These are phyloP conservation scores for Lodderomyces parapsilosis DNA, from an alignment of 1,139 yeast genomes.

Conservation along the genomic window DNA sequence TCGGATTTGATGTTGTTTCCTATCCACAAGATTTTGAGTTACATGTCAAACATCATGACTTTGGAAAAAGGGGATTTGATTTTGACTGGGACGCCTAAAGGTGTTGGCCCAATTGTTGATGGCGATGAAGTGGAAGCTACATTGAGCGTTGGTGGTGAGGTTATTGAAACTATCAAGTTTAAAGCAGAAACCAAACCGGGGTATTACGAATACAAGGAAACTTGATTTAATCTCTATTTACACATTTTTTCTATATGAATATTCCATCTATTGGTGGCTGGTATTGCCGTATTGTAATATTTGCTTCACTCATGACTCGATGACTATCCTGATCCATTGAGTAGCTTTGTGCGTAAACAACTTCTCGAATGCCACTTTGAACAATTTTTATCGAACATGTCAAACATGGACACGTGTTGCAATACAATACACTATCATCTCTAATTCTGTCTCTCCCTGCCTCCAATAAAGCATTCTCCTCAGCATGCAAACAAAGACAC, in stretches of 20 bases:
- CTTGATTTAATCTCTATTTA: slow-evolving; percentile 20
- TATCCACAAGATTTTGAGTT: slow-evolving; percentile 73
- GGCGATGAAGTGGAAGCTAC: slow-evolving; percentile 77
- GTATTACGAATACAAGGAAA: slow-evolving; percentile 66
- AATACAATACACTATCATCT: slow-evolving; percentile 66
- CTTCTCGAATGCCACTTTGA: slow-evolving; percentile 87
- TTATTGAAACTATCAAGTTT: slow-evolving; percentile 52
- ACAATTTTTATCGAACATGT: slow-evolving; percentile 95
- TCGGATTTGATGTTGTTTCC: slow-evolving; percentile 90
- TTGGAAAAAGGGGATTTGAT: slow-evolving; percentile 87
- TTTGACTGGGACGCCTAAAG: slow-evolving; percentile 95
- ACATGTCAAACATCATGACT: slow-evolving; percentile 87
- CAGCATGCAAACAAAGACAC: slow-evolving; percentile 93
- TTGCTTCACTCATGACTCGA: slow-evolving; percentile 70
- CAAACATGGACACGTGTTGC: slow-evolving; percentile 96
- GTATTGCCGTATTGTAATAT: slow-evolving; percentile 71
- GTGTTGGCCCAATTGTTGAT: slow-evolving; percentile 81
- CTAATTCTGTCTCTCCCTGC: slow-evolving; percentile 84
- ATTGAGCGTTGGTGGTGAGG: slow-evolving; percentile 53
- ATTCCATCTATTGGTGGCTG: slow-evolving; percentile 56
- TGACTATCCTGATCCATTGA: slow-evolving; percentile 83
- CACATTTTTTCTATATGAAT: slow-evolving; percentile 24
- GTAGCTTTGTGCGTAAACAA: slow-evolving; percentile 90
- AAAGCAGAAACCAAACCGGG: slow-evolving; percentile 73
- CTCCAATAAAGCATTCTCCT: slow-evolving; percentile 91